Percentiles rank a stretch among this genome's conserved stretches.
Conservation (phyloP, 106 monocot species). For the Dendrobium catenatum region DNA sequence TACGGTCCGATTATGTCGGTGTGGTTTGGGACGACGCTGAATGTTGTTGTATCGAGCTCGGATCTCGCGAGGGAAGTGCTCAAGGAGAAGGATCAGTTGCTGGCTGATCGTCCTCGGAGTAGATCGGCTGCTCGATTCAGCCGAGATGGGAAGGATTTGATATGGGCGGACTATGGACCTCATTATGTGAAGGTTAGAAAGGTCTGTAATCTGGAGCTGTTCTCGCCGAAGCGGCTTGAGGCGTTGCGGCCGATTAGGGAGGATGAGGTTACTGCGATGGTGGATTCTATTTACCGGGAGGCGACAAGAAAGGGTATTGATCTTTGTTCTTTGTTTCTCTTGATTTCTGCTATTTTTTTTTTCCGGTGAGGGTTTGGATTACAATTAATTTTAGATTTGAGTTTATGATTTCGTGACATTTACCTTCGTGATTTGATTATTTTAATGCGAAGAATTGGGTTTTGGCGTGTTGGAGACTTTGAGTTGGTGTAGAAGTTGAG, state of each 20-base stretch:
- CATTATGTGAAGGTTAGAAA: slow-evolving; percentile 95
- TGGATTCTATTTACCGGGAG: slow-evolving; percentile 54
- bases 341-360: neutral
- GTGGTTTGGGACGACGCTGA: slow-evolving; percentile 82
- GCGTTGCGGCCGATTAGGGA: slow-evolving; percentile 76
- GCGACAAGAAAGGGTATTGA: slow-evolving; percentile 39
- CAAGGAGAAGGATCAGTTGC: slow-evolving; percentile 77
- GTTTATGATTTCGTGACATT: too few species aligned
- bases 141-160: slow-evolving; percentile 65
- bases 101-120: slow-evolving; percentile 72
- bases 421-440: too few species aligned
- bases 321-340: neutral
- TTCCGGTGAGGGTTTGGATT: too few species aligned
- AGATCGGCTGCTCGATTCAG: slow-evolving; percentile 75
- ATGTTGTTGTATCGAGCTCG: slow-evolving; percentile 69
- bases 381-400: too few species aligned
- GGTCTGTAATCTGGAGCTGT: slow-evolving; percentile 88
- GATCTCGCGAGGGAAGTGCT: slow-evolving; percentile 80
- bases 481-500: too few species aligned
- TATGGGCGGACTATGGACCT: slow-evolving; percentile 95
- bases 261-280: slow-evolving; percentile 98
- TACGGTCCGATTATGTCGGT: slow-evolving; percentile 92
- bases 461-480: too few species aligned
- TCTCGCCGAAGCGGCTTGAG: slow-evolving; percentile 74
- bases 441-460: too few species aligned